A percentile compares a stretch with the other conserved stretches of the same genome.
These are phyloP conservation scores for Mycena amicta DNA, from an alignment of 768 basidiomycete genomes.

Conservation along the genomic window DNA sequence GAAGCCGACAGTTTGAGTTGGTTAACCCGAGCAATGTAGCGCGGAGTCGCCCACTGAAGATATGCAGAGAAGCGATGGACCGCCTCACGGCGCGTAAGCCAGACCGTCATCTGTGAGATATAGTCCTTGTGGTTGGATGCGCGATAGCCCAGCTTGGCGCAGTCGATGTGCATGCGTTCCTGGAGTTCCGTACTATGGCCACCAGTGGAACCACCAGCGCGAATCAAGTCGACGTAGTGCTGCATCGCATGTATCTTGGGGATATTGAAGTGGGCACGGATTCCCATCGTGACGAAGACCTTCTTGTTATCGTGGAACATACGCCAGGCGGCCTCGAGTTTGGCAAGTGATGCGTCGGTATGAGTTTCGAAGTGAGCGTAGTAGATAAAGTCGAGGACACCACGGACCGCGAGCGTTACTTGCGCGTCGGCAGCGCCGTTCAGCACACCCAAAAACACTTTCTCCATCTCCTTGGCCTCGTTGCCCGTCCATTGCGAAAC, in stretches of 20 bases:
- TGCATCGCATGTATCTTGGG: background rate
- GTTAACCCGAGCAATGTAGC: too few species aligned
- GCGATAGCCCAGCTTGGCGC: constrained; percentile 8
- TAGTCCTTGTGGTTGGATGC: constrained; percentile 27
- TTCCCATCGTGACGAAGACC: constrained; percentile 18
- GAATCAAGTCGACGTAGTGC: constrained; percentile 32
- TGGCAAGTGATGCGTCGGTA: background rate
- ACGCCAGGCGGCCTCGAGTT: background rate
- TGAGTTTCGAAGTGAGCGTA: background rate
- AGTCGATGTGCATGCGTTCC: background rate
- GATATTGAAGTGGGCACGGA: constrained; percentile 36
- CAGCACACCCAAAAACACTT: constrained; percentile 3
- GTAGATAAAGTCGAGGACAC: constrained; percentile 1
- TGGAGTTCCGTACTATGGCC: background rate
- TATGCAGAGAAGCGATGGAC: background rate
- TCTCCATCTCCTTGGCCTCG: background rate
- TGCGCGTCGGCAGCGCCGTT: background rate
- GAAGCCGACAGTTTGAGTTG: too few species aligned
- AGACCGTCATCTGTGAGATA: background rate
- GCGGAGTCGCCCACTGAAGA: background rate
- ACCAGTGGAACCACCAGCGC: constrained; percentile 22
- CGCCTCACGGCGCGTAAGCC: background rate
- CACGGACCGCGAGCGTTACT: background rate
- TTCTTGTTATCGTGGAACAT: constrained; percentile 4
- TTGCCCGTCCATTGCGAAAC: background rate